A percentile compares a stretch with the other conserved stretches of the same genome.
Conservation (phyloP, 2,329 filamentous ascomycete genomes). For the Verticillium zaregamsianum region DNA sequence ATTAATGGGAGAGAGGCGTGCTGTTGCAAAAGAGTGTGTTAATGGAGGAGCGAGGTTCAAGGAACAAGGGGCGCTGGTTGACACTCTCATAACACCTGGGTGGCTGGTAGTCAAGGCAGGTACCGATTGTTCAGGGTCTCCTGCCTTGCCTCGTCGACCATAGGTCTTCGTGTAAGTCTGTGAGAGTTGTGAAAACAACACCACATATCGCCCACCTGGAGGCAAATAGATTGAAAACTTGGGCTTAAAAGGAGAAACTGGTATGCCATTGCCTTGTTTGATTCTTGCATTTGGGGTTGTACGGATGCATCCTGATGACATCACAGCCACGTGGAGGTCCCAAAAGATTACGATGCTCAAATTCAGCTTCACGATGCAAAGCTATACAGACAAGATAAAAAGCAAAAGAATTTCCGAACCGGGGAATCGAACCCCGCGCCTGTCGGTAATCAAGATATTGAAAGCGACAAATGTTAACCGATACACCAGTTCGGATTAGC, state of each 20-base stretch:
- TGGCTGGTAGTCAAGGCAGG: too few species aligned
- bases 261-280: neutral
- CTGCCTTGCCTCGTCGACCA: too few species aligned
- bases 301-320: neutral
- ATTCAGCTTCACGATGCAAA: neutral
- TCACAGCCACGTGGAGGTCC: neutral
- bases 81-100: too few species aligned
- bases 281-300: neutral
- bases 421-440: constrained; percentile 4
- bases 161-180: too few species aligned
- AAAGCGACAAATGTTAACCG: constrained; percentile 5
- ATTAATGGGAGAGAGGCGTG: too few species aligned
- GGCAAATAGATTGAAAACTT: too few species aligned
- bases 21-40: too few species aligned
- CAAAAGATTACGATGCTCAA: neutral
- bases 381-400: neutral
- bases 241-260: neutral
- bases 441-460: neutral
- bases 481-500: constrained; percentile 3
- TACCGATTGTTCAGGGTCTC: too few species aligned
- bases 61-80: too few species aligned
- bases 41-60: too few species aligned
- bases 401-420: neutral
- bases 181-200: too few species aligned
- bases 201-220: too few species aligned